phyloP scores from a whole-genome alignment of 2,329 filamentous ascomycete genomes.

The Nemania sp. region DNA sequence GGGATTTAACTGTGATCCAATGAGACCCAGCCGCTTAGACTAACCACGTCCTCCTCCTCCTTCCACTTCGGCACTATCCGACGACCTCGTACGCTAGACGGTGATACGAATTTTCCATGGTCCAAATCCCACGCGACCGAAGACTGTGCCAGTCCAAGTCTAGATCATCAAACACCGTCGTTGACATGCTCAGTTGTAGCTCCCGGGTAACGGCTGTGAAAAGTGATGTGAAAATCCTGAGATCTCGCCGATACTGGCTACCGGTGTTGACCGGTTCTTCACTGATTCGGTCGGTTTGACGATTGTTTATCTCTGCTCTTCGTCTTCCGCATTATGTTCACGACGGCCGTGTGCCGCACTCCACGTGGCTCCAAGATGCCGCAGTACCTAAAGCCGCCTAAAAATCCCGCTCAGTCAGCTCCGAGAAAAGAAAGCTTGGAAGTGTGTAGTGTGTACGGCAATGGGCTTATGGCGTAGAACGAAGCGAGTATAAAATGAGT shows the following conservation, averaged over 20 bases:
- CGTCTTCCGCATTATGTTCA: neutral
- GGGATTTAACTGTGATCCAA: constrained; percentile 1
- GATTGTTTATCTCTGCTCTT: no score
- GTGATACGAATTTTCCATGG: neutral
- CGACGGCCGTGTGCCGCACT: constrained; percentile 1
- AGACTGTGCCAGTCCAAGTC: neutral
- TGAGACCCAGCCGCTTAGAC: neutral
- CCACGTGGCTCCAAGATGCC: constrained; percentile 19
- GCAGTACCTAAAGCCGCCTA: neutral
- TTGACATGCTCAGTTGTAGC: neutral
- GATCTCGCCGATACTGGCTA: neutral
- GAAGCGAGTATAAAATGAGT: constrained; percentile 14
- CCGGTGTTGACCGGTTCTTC: neutral
- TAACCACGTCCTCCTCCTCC: neutral
- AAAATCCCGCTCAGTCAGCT: neutral
- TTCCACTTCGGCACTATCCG: neutral
- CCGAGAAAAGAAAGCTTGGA: neutral
- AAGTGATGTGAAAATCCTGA: neutral
- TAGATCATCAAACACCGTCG: neutral
- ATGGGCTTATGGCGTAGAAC: neutral
- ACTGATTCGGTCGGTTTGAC: neutral
- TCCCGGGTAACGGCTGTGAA: neutral
- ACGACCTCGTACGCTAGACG: neutral
- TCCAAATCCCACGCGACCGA: neutral
- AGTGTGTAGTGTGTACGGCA: neutral